Base-by-base conservation (phyloP, 306 rosid genomes). In the Fagus sylvatica region DNA sequence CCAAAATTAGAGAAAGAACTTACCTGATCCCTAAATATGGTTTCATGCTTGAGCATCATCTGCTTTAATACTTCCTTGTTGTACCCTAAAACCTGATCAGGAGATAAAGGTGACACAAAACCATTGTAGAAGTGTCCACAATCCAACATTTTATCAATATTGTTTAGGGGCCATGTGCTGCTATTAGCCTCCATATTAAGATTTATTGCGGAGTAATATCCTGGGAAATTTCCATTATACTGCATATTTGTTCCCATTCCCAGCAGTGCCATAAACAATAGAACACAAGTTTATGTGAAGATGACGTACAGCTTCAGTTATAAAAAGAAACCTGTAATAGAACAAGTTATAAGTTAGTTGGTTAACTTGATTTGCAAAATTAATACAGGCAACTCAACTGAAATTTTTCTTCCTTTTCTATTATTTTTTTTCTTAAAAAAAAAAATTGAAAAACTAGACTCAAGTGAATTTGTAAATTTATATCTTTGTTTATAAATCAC, bases 11-110 rank as follows among this genome's bases (percentile, higher is more conserved):
- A 62, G 74, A 73, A 6, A 43, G 69, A 65, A 74, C 82, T 72
- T 88, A 90, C 97, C 88, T 91, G 97, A 46, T 85, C 87, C 87
- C 75, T 91, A 43, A 91, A 81, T 40, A 87, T 73, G 76, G 87
- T 81, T 60, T 91, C 97, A 34, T 91, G 91, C 74, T 85, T 78
- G 78, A 91, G 90, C 76, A 91, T 88, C 34, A 82, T 88, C 87
- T 84, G 91, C 80, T 88, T 90, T 49, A 91, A 53, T 54, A 75
- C 71, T 61, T 87, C 94, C 86, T 82, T 87, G 73, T 79, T 71
- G 74, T 69, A 86, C 55, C 73, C 82, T 28, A 76, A 19, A 78
- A 56, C 75, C 19, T 80, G 75, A 71, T 60, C 80, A 4, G 88
- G 36, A 65, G 89, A 59, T 46, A 73, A 57, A 55, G 54, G 39